These are phyloP conservation scores for Luffa aegyptiaca DNA, from an alignment of 306 rosid species.

Conservation along the genomic window DNA sequence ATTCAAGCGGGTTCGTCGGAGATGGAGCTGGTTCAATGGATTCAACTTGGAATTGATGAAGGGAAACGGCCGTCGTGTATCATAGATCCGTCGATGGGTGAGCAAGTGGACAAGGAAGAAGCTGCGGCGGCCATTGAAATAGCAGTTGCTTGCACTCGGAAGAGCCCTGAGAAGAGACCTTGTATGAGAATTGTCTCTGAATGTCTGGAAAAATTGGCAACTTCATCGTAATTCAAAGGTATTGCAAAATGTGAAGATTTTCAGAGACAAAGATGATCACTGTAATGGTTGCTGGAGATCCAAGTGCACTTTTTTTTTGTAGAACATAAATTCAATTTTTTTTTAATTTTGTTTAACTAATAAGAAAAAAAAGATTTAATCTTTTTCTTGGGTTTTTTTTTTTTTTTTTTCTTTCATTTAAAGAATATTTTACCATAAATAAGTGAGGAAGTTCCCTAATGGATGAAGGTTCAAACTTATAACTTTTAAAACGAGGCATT, in stretches of 20 bases:
- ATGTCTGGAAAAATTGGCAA: constrained; percentile 40
- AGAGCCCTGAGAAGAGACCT: constrained; percentile 84
- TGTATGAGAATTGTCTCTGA: constrained; percentile 69
- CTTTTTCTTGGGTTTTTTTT: too few relatives aligned
- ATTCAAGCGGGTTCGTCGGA: constrained; percentile 65
- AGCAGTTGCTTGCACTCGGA: constrained; percentile 75
- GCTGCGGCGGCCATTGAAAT: constrained; percentile 79
- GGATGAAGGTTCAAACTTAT: too few relatives aligned
- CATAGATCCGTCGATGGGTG: constrained; percentile 52
- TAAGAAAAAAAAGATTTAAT: too few relatives aligned
- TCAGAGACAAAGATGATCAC: neutral
- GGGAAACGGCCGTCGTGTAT: constrained; percentile 61
- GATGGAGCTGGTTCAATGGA: constrained; percentile 84
- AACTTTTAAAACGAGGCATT: too few relatives aligned
- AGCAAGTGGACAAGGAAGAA: constrained; percentile 37
- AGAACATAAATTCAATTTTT: neutral
- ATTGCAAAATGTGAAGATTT: neutral
- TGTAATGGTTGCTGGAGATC: neutral
- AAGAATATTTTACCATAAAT: too few relatives aligned
- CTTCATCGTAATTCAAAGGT: neutral
- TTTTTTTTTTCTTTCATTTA: too few relatives aligned
- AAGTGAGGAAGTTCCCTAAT: too few relatives aligned
- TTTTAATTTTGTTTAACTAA: too few relatives aligned
- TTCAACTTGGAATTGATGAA: constrained; percentile 81
- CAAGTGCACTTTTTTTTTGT: neutral